Evolutionary conservation across 2,329 filamentous ascomycete genomes (phyloP), one percentile per base, ranked within the genome.

Genomic region (Pseudocercospora fuligena): DNA sequence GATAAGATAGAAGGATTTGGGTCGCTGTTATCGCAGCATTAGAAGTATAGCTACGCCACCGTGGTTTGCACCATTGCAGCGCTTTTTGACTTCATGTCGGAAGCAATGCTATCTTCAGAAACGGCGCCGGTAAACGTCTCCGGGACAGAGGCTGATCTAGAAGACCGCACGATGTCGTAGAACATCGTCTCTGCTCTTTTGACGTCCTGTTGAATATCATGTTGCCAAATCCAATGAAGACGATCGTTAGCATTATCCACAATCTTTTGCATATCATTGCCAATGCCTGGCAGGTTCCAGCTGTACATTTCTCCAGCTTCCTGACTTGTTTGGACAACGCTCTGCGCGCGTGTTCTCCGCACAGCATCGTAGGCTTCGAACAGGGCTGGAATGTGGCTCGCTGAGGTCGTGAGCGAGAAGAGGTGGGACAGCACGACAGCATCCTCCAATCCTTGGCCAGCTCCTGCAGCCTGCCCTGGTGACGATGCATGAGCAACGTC

Each of bases 401-500:
- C 11, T 3, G 40, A 59, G 7, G 59, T 51, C 36, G 54, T 36
- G 9, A 58, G 43, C 19, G 58, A 54, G 1, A 69, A 58, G 14
- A 66, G 21, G 46, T 65, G 62, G 12, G 64, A 51, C 16, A 87
- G 78, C 0, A 83, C 74, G 21, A 85, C 78, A 1, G 81, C 82
- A 67, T 88, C 86, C 73, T 88, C 86, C 63, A 88, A 80, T 16
- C 85, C 86, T 72, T 85, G 83, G 1, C 85, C 85, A 0, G 86
- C 86, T 3, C 86, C 86, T 0, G 85, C 82, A 2, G 86, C 86
- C 11, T 85, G 82, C 72, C 87, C 85, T 0, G 86, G 86, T 0
- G 83, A 84, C 0, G 80, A 78, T 0, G 86, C 86, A 70, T 88
- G 87, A 4, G 87, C 87, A 0, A 86, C 85, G 68, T 88, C 86